Evolutionary conservation across 257 asterid species (phyloP).

Genomic region (Linderniella brevidens): DNA sequence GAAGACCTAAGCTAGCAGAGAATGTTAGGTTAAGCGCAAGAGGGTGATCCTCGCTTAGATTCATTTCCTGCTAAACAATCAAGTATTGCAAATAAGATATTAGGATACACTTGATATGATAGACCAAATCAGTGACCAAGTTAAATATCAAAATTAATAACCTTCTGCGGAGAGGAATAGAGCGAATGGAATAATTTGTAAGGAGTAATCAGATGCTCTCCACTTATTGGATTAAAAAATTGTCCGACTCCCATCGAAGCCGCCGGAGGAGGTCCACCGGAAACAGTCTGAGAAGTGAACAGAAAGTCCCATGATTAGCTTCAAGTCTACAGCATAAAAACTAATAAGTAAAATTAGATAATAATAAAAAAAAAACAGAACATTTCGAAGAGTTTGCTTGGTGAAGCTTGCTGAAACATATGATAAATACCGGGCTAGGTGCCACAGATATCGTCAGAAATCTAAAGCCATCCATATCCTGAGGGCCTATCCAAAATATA

Average conservation of each 20-base stretch:
- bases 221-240: slow-evolving; percentile 64
- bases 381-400: background rate
- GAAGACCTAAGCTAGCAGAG: slow-evolving; percentile 80
- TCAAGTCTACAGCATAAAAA: background rate
- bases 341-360: slow-evolving; percentile 4
- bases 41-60: slow-evolving; percentile 83
- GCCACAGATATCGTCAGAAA: slow-evolving; percentile 94
- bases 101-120: background rate
- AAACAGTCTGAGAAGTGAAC: slow-evolving; percentile 45
- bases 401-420: background rate
- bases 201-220: slow-evolving; percentile 43
- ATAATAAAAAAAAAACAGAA: background rate
- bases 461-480: slow-evolving; percentile 69
- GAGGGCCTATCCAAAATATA: slow-evolving; percentile 79
- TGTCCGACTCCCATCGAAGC: slow-evolving; percentile 98
- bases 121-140: background rate
- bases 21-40: slow-evolving; percentile 66
- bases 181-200: slow-evolving; percentile 34
- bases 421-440: slow-evolving; percentile 62
- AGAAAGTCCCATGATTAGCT: slow-evolving; percentile 2
- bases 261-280: slow-evolving; percentile 97
- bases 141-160: slow-evolving; percentile 11
- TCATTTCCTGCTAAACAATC: slow-evolving; percentile 43
- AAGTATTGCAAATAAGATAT: slow-evolving; percentile 3
- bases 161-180: slow-evolving; percentile 33